Evolutionary conservation across 108 stramenopile genomes (phyloP).

Genomic region (Fragilariopsis cylindrus): DNA sequence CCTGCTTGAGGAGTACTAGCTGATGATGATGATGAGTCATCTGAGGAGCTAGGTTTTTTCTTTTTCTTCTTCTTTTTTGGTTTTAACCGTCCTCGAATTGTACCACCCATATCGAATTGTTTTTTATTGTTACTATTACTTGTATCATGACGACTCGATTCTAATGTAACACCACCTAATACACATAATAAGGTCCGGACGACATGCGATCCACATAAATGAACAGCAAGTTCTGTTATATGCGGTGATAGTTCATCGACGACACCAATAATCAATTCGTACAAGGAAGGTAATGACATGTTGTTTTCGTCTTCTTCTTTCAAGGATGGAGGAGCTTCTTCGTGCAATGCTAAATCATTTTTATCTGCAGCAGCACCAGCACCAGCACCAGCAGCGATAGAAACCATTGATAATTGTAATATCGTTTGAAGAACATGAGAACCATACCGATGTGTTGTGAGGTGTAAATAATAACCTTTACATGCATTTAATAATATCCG

Average conservation of each 20-base stretch:
- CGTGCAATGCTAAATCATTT: conserved; percentile 48
- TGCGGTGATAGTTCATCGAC: conserved; percentile 63
- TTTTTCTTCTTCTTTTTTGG: conserved; percentile 73
- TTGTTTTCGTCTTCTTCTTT: conserved; percentile 18
- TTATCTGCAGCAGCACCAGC: neutral
- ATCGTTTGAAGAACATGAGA: conserved; percentile 85
- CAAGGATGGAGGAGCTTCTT: conserved; percentile 46
- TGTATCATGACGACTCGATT: conserved; percentile 16
- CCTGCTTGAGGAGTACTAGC: conserved; percentile 30
- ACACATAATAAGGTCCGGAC: conserved; percentile 74
- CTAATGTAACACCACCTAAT: conserved; percentile 66
- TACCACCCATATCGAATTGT: conserved; percentile 39
- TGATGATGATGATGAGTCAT: neutral
- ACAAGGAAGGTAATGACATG: conserved; percentile 43
- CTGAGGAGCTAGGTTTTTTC: conserved; percentile 15
- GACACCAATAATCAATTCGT: conserved; percentile 44
- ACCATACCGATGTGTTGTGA: conserved; percentile 83
- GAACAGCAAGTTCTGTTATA: conserved; percentile 62
- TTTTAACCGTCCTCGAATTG: conserved; percentile 57
- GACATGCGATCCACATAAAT: conserved; percentile 87
- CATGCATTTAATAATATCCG: conserved; percentile 54
- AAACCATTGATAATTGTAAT: conserved; percentile 46
- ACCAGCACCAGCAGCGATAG: neutral
- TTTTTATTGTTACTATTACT: conserved; percentile 19
- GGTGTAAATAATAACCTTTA: conserved; percentile 64